Percentiles rank a stretch among this genome's conserved stretches.
Conservation (phyloP, 2,329 filamentous ascomycete genomes). For the Zymoseptoria ardabiliae region DNA sequence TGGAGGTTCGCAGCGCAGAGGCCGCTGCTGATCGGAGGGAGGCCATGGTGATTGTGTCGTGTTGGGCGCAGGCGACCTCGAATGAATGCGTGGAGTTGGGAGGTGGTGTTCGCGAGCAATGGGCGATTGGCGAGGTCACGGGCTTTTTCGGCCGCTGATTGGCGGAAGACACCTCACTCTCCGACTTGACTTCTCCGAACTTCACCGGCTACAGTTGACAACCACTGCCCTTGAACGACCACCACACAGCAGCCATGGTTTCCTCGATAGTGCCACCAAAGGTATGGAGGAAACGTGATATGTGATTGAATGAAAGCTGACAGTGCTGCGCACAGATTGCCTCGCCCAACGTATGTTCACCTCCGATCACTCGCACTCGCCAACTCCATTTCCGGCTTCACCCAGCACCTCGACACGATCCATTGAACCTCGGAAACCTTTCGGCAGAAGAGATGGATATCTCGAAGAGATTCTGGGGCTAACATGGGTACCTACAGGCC, state of each 20-base stretch:
- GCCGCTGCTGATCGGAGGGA: slow-evolving; percentile 29
- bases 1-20: slow-evolving; percentile 33
- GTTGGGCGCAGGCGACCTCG: slow-evolving; percentile 4
- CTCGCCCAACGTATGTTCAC: slow-evolving; percentile 67
- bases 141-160: not conserved
- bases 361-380: not conserved
- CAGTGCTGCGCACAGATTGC: slow-evolving; percentile 53
- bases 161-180: not conserved
- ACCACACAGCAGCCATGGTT: slow-evolving; percentile 28
- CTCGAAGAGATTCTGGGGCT: slow-evolving; percentile 8
- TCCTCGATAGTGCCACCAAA: slow-evolving; percentile 99
- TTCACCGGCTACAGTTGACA: slow-evolving; percentile 12
- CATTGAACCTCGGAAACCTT: not conserved
- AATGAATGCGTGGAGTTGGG: slow-evolving; percentile 7
- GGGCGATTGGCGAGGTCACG: not conserved
- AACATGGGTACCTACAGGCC: slow-evolving; percentile 52
- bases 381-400: slow-evolving; percentile 3
- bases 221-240: not conserved
- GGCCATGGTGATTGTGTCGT: slow-evolving; percentile 9
- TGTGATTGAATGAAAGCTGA: slow-evolving; percentile 31
- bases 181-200: slow-evolving; percentile 9
- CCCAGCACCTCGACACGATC: not conserved
- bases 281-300: slow-evolving; percentile 50
- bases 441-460: not conserved
- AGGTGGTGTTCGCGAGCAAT: slow-evolving; percentile 8